Percentiles rank a stretch among this genome's conserved stretches.
phyloP scores from a whole-genome alignment of 352 stramenopile species.

The Blastocystis sp. region DNA sequence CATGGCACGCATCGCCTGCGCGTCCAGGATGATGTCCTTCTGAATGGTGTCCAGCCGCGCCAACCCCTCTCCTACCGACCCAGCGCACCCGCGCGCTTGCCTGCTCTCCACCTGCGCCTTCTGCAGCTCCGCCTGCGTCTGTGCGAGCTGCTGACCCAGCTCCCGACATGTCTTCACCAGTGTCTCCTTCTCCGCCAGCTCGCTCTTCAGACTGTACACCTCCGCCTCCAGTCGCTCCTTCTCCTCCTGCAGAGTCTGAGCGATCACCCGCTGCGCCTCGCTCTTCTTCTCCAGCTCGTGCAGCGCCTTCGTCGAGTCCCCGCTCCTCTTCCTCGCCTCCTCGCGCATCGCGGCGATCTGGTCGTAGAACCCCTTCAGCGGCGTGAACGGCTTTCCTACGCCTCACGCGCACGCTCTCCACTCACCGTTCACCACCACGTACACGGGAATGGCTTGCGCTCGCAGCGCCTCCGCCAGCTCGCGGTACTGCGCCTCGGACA shows the following conservation, averaged over 20 bases:
- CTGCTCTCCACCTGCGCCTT: neutral
- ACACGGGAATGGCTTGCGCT: constrained; percentile 2
- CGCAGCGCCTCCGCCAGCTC: neutral
- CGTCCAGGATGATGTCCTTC: neutral
- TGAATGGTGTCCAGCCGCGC: neutral
- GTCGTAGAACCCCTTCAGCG: constrained; percentile 1
- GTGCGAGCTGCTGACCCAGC: neutral
- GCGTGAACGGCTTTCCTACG: neutral
- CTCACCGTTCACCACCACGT: constrained; percentile 60
- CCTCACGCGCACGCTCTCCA: neutral
- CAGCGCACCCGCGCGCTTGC: neutral
- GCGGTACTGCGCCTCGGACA: neutral
- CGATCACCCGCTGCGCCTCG: neutral
- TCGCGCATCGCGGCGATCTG: neutral
- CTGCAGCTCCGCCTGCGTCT: neutral
- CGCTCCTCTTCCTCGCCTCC: neutral
- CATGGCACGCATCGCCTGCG: neutral
- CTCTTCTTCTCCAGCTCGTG: neutral
- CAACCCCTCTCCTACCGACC: neutral
- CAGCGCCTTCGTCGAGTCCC: neutral
- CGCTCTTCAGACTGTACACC: neutral
- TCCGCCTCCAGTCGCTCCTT: neutral
- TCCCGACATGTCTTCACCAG: neutral
- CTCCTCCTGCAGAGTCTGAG: neutral
- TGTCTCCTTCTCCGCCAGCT: neutral